Conservation (phyloP, 2,329 filamentous ascomycete genomes). For the Diaporthe helianthi region DNA sequence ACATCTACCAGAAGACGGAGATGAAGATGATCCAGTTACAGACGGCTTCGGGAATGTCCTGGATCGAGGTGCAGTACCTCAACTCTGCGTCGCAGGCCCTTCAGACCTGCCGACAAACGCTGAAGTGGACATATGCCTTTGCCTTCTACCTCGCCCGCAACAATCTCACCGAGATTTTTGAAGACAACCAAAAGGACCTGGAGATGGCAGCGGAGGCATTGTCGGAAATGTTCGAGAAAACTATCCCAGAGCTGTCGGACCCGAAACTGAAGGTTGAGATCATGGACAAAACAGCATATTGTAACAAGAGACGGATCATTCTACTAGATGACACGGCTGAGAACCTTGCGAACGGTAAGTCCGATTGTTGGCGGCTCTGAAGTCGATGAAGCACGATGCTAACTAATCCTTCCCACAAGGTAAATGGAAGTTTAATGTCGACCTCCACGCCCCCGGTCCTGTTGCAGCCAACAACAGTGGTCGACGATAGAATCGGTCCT, state of each 20-base stretch:
- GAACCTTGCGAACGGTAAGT: conserved; percentile 84
- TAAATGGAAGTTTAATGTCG: conserved; percentile 55
- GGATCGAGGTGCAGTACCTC: conserved; percentile 98
- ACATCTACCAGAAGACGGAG: conserved; percentile 94
- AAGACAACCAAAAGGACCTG: conserved; percentile 97
- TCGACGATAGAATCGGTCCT: conserved; percentile 36
- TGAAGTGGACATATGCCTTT: conserved; percentile 99
- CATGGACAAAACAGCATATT: conserved; percentile 98
- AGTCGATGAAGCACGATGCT: conserved; percentile 35
- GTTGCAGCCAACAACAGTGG: conserved; percentile 38
- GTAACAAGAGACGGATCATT: conserved; percentile 89
- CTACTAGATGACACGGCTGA: conserved; percentile 91
- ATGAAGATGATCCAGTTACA: conserved; percentile 99
- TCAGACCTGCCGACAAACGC: conserved; percentile 94
- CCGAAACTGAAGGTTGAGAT: conserved; percentile 97
- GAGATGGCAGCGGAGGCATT: conserved; percentile 96
- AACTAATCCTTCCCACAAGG: conserved; percentile 49
- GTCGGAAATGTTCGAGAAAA: conserved; percentile 99
- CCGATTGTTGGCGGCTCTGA: neutral
- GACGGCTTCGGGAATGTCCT: conserved; percentile 92
- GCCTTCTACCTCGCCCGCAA: conserved; percentile 96
- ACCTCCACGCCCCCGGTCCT: conserved; percentile 39
- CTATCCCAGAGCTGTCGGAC: conserved; percentile 81
- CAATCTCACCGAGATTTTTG: conserved; percentile 96
- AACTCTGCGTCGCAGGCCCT: conserved; percentile 91